These are phyloP conservation scores for Naganishia liquefaciens DNA, from an alignment of 1,284 basidiomycete genomes.

Conservation along the genomic window DNA sequence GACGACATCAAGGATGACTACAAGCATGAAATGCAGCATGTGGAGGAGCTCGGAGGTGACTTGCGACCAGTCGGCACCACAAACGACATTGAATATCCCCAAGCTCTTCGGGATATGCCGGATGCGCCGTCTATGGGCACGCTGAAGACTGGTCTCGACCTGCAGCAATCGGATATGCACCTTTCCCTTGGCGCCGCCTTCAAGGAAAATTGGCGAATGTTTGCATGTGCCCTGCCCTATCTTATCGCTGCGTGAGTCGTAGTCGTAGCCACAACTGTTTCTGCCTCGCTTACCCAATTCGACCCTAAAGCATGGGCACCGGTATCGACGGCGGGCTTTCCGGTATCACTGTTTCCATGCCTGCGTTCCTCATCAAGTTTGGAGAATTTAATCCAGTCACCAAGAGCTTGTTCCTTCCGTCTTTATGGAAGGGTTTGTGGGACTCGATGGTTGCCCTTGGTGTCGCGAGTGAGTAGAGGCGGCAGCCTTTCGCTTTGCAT, in stretches of 20 bases:
- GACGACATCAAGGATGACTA: conserved; percentile 22
- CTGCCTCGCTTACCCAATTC: neutral
- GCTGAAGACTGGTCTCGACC: conserved; percentile 6
- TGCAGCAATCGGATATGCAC: conserved; percentile 19
- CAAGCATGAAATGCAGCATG: conserved; percentile 27
- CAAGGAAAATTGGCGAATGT: conserved; percentile 20
- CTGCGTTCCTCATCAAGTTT: conserved; percentile 30
- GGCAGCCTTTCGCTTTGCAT: too few relatives aligned
- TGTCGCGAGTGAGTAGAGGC: conserved; percentile 7
- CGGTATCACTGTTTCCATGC: conserved; percentile 30
- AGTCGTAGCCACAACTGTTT: too few relatives aligned
- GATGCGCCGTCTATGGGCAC: conserved; percentile 21
- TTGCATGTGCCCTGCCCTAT: conserved; percentile 22
- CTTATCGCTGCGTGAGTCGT: conserved; percentile 27
- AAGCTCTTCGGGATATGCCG: conserved; percentile 23
- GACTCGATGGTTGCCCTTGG: conserved; percentile 25
- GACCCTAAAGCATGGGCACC: conserved; percentile 20
- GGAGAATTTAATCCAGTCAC: conserved; percentile 30
- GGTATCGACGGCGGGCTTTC: conserved; percentile 29
- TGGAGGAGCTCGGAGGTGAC: conserved; percentile 5
- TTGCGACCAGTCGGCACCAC: neutral
- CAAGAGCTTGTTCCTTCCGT: conserved; percentile 26
- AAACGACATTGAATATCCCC: conserved; percentile 29
- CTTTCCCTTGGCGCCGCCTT: neutral
- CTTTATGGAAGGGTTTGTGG: conserved; percentile 26